A percentile compares a stretch with the other conserved stretches of the same genome.
Evolutionary conservation across 768 basidiomycete genomes (phyloP).

Genomic region (Boletus edulis): DNA sequence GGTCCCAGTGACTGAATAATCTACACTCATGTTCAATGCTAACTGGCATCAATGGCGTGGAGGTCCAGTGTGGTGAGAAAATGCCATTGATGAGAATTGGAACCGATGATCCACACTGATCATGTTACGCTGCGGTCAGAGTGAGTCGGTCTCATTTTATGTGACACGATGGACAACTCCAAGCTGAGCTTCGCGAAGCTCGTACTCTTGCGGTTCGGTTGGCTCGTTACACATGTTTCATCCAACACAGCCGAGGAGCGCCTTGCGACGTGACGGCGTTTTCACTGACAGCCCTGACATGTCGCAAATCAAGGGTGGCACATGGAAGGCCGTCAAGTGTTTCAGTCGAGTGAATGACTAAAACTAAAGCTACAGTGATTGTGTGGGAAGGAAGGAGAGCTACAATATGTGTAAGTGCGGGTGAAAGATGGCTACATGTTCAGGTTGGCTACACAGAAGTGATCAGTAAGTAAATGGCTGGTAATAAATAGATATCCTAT

Average conservation of each 20-base stretch:
- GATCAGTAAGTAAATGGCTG: slow-evolving; percentile 5
- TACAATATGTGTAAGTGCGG: slow-evolving; percentile 22
- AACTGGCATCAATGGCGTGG: no score
- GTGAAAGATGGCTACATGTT: slow-evolving; percentile 25
- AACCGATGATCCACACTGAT: no score
- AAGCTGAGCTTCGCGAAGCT: neutral
- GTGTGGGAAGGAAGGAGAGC: slow-evolving; percentile 1
- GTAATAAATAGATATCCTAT: slow-evolving; percentile 21
- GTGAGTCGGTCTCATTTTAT: no score
- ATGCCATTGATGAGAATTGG: no score
- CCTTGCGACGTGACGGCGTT: neutral
- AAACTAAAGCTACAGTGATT: slow-evolving; percentile 27
- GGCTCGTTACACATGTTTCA: neutral
- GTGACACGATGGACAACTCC: no score
- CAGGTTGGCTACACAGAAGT: slow-evolving; percentile 23
- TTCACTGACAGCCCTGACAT: neutral
- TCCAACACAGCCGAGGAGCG: neutral
- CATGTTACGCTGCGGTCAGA: no score
- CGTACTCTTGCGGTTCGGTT: neutral
- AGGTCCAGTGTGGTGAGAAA: no score
- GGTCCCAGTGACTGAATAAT: no score
- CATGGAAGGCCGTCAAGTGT: neutral
- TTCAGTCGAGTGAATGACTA: slow-evolving; percentile 9
- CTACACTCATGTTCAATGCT: no score
- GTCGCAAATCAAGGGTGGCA: neutral